A percentile compares a stretch with the other conserved stretches of the same genome.
phyloP scores from a whole-genome alignment of 805 yeast genomes.

The Saccharomycopsis sp. region DNA sequence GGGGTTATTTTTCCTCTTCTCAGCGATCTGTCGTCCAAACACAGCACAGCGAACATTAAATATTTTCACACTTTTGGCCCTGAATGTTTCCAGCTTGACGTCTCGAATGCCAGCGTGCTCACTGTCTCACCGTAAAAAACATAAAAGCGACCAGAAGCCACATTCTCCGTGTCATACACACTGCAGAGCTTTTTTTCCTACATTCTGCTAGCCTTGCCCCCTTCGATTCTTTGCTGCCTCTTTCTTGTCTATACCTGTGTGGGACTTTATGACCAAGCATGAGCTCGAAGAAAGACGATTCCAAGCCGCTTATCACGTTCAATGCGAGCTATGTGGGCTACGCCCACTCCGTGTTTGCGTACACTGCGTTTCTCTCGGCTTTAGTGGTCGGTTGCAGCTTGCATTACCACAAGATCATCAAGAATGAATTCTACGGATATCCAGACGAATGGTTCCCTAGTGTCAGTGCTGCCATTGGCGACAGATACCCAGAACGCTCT shows the following conservation, averaged over 20 bases:
- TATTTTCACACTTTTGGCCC: background rate
- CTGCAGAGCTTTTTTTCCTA: too few relatives aligned
- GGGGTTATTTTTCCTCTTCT: background rate
- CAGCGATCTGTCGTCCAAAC: background rate
- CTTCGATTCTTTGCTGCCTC: too few relatives aligned
- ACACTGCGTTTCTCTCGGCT: slow-evolving; percentile 70
- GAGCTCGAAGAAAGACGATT: background rate
- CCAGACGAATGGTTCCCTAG: slow-evolving; percentile 99
- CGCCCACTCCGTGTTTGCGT: slow-evolving; percentile 68
- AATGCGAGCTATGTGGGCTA: slow-evolving; percentile 64
- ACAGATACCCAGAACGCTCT: slow-evolving; percentile 91
- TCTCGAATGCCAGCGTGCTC: background rate
- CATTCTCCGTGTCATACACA: too few relatives aligned
- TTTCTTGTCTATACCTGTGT: too few relatives aligned
- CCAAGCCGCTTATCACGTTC: slow-evolving; percentile 27
- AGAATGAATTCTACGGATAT: slow-evolving; percentile 79
- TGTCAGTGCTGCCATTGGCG: slow-evolving; percentile 96
- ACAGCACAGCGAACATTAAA: too few relatives aligned
- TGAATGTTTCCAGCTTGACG: background rate
- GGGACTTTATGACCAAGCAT: background rate
- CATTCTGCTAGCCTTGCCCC: too few relatives aligned
- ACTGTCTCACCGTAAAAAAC: background rate
- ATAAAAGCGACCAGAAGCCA: too few relatives aligned
- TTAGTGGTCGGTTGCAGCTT: slow-evolving; percentile 64
- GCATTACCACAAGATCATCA: slow-evolving; percentile 84